These are phyloP conservation scores for Calonectria ilicicola DNA, from an alignment of 2,329 filamentous ascomycete genomes.

Conservation along the genomic window DNA sequence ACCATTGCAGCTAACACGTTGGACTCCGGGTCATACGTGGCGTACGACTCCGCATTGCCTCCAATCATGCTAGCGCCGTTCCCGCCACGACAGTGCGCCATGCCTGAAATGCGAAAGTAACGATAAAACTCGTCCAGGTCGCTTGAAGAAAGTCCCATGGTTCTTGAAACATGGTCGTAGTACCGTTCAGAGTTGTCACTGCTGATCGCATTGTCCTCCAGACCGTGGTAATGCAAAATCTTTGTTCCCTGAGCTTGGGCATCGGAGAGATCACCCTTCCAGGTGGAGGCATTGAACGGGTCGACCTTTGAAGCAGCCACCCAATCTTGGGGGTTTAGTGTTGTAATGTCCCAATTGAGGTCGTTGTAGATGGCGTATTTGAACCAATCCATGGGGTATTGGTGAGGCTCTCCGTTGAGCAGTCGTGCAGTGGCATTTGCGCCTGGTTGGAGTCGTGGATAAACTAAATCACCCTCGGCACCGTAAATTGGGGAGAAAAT, in stretches of 20 bases:
- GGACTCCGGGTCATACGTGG: slow-evolving; percentile 47
- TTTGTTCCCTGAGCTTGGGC: slow-evolving; percentile 56
- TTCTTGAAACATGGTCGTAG: slow-evolving; percentile 33
- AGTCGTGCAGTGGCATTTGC: slow-evolving; percentile 46
- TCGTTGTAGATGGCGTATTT: slow-evolving; percentile 56
- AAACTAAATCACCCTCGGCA: slow-evolving; percentile 51
- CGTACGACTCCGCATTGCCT: slow-evolving; percentile 30
- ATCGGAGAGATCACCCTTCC: slow-evolving; percentile 51
- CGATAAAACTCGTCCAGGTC: slow-evolving; percentile 61
- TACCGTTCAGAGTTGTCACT: slow-evolving; percentile 40
- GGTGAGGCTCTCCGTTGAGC: slow-evolving; percentile 40
- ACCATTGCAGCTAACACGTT: slow-evolving; percentile 62
- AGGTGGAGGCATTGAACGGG: slow-evolving; percentile 57
- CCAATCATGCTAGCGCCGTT: slow-evolving; percentile 55
- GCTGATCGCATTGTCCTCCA: slow-evolving; percentile 36
- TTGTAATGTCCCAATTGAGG: slow-evolving; percentile 41
- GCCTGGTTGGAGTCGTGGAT: slow-evolving; percentile 61
- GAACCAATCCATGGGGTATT: slow-evolving; percentile 45
- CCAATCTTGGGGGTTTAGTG: slow-evolving; percentile 40
- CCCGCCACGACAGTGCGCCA: slow-evolving; percentile 60
- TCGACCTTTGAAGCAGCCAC: slow-evolving; percentile 39
- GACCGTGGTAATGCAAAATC: slow-evolving; percentile 60
- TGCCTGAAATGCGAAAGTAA: slow-evolving; percentile 65
- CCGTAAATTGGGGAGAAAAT: slow-evolving; percentile 45
- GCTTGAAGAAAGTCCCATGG: slow-evolving; percentile 37